Conservation (phyloP, 371 early-diverging fungal genomes). For the Mucor circinelloides region DNA sequence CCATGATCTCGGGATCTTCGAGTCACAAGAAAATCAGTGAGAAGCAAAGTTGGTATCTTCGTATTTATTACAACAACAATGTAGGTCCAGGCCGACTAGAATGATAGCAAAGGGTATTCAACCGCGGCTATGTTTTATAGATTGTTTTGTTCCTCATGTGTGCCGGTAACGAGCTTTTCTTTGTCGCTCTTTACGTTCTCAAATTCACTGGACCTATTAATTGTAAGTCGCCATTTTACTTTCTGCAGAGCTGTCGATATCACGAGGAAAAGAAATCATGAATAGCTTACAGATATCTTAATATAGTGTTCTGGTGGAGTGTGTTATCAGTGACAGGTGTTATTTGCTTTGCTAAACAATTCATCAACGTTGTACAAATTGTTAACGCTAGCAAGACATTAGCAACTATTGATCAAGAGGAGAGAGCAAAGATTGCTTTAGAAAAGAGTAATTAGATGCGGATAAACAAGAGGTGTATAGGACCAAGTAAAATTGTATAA, state of each 20-base stretch:
- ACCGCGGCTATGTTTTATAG: constrained; percentile 30
- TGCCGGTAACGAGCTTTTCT: constrained; percentile 89
- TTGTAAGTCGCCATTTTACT: constrained; percentile 18
- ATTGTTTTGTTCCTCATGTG: constrained; percentile 89
- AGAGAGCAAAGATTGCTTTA: constrained; percentile 28
- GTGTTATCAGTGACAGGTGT: constrained; percentile 68
- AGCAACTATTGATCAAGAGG: constrained; percentile 72
- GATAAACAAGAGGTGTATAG: neutral
- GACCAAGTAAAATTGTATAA: neutral
- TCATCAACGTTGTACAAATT: constrained; percentile 91
- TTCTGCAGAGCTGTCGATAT: neutral
- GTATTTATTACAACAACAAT: constrained; percentile 89
- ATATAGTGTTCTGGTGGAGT: constrained; percentile 29
- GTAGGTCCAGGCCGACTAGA: constrained; percentile 36
- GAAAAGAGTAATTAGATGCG: neutral
- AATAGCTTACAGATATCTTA: neutral
- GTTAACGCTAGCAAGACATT: constrained; percentile 80
- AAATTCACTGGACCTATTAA: constrained; percentile 36
- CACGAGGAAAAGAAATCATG: neutral
- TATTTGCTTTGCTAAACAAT: constrained; percentile 84
- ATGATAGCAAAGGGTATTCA: neutral
- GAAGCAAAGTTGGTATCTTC: constrained; percentile 72
- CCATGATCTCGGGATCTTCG: constrained; percentile 82
- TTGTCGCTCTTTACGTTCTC: constrained; percentile 82
- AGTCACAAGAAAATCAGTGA: constrained; percentile 88